phyloP scores from a whole-genome alignment of 148 eudicot genomes.

The Dysphania ambrosioides region DNA sequence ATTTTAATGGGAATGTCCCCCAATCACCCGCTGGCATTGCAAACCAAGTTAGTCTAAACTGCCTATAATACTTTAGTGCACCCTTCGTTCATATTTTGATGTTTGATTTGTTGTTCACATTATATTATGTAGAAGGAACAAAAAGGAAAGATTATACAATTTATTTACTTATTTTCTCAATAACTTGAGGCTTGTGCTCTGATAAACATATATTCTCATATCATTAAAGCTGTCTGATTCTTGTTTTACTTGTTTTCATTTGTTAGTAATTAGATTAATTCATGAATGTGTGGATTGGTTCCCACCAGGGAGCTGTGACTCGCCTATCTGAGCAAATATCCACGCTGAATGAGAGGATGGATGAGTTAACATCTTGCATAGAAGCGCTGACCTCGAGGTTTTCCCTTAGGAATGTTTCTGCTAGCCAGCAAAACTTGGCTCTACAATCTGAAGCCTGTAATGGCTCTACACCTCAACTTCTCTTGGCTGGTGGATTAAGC shows the following conservation, averaged over 20 bases:
- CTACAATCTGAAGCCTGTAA: constrained; percentile 70
- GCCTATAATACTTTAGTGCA: not conserved
- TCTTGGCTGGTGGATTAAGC: constrained; percentile 44
- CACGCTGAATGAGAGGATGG: constrained; percentile 87
- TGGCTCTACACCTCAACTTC: constrained; percentile 50
- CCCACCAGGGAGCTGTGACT: constrained; percentile 62
- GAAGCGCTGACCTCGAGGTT: constrained; percentile 77
- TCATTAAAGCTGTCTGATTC: not conserved
- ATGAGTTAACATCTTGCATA: constrained; percentile 79
- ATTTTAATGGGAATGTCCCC: constrained; percentile 52
- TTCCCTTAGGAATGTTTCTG: constrained; percentile 35
- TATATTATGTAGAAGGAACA: not conserved
- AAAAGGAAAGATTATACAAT: not conserved
- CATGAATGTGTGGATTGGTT: not conserved
- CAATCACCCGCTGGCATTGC: constrained; percentile 74
- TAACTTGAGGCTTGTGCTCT: not conserved
- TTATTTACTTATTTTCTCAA: not conserved
- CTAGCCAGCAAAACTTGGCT: constrained; percentile 78
- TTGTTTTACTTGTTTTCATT: not conserved
- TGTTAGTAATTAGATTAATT: not conserved
- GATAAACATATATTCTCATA: not conserved
- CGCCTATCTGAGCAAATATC: constrained; percentile 87
- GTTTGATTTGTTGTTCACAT: not conserved
- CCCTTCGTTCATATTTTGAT: not conserved
- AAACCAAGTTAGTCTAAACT: constrained; percentile 50